Evolutionary conservation across 768 basidiomycete species (phyloP).

Genomic region (Amanita phalloides): DNA sequence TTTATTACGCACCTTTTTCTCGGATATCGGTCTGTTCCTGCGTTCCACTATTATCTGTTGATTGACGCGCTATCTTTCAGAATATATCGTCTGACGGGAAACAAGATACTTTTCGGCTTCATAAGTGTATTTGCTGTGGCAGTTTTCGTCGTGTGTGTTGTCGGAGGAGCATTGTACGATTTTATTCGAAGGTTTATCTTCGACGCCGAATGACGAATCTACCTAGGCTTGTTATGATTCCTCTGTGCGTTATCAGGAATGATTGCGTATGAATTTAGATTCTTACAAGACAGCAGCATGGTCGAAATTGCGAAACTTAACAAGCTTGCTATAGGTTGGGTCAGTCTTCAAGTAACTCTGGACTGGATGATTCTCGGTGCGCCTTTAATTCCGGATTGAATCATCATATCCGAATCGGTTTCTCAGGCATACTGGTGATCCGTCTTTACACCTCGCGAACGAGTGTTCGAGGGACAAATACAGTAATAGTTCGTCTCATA

Average conservation of each 20-base stretch:
- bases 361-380: conserved; percentile 7
- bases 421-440: conserved; percentile 1
- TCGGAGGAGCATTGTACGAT: background rate
- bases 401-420: background rate
- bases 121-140: background rate
- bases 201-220: too few species aligned
- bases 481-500: conserved; percentile 8
- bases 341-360: conserved; percentile 5
- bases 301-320: background rate
- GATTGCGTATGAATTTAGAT: background rate
- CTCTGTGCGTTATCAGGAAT: background rate
- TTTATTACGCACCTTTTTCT: conserved; percentile 6
- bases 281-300: background rate
- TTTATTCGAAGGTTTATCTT: background rate
- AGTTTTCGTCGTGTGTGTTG: background rate
- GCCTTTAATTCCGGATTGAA: background rate
- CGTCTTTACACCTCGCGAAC: conserved; percentile 5
- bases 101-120: background rate
- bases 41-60: background rate
- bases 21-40: background rate
- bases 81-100: background rate
- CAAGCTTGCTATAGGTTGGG: conserved; percentile 6
- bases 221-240: background rate
- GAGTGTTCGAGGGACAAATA: background rate
- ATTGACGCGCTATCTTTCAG: background rate